These are phyloP conservation scores for Boletellus emodensis DNA, from an alignment of 768 basidiomycete species.

Conservation along the genomic window DNA sequence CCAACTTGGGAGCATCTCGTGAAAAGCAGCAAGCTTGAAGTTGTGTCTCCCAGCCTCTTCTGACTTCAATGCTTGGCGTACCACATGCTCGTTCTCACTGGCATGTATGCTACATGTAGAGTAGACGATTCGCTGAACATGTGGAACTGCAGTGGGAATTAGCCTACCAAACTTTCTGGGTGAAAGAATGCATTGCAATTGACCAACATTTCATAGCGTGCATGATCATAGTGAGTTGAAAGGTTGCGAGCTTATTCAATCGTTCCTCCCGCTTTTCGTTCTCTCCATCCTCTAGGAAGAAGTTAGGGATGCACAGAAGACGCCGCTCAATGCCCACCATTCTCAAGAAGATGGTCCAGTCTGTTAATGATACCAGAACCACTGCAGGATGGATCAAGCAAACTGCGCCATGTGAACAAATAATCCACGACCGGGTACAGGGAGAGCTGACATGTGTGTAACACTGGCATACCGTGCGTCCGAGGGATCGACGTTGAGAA, in stretches of 20 bases:
- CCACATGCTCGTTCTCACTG: slow-evolving; percentile 90
- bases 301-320: slow-evolving; percentile 2
- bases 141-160: slow-evolving; percentile 53
- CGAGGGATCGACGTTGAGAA: slow-evolving; percentile 70
- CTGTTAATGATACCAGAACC: slow-evolving; percentile 92
- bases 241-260: slow-evolving; percentile 76
- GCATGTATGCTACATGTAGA: slow-evolving; percentile 96
- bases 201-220: slow-evolving; percentile 90
- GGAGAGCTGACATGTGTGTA: slow-evolving; percentile 76
- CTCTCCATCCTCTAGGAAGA: slow-evolving; percentile 49
- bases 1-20: slow-evolving; percentile 78
- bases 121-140: slow-evolving; percentile 80
- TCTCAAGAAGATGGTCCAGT: slow-evolving; percentile 76
- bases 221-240: slow-evolving; percentile 86
- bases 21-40: slow-evolving; percentile 66
- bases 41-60: slow-evolving; percentile 56
- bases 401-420: slow-evolving; percentile 38
- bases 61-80: slow-evolving; percentile 65
- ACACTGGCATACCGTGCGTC: slow-evolving; percentile 59
- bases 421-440: background rate
- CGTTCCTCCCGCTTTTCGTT: slow-evolving; percentile 60
- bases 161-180: slow-evolving; percentile 5
- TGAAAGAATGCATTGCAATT: slow-evolving; percentile 19
- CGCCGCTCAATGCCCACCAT: slow-evolving; percentile 43
- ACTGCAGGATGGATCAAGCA: slow-evolving; percentile 95